phyloP scores from a whole-genome alignment of 1,284 basidiomycete genomes.

The Microbotryum lychnidis-dioicae region DNA sequence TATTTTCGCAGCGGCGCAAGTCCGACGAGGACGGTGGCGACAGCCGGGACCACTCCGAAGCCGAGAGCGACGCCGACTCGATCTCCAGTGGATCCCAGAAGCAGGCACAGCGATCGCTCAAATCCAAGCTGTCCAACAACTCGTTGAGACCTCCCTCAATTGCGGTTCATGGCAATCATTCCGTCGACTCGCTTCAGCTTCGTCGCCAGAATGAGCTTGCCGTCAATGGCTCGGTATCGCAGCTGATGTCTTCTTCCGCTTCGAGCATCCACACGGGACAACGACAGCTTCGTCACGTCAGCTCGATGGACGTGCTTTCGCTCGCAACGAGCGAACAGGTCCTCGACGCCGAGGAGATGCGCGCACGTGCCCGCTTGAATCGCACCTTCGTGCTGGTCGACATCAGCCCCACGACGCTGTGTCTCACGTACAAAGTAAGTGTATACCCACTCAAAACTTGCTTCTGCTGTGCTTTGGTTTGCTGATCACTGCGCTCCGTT shows the following conservation, averaged over 20 bases:
- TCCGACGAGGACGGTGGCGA: slow-evolving; percentile 48
- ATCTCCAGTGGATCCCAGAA: background rate
- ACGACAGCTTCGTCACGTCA: slow-evolving; percentile 13
- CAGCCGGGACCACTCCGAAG: slow-evolving; percentile 32
- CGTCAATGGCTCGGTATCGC: background rate
- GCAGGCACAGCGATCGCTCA: slow-evolving; percentile 8
- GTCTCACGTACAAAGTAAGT: slow-evolving; percentile 45
- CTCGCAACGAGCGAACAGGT: slow-evolving; percentile 25
- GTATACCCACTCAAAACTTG: no score
- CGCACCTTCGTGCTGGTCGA: slow-evolving; percentile 70
- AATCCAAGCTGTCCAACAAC: background rate
- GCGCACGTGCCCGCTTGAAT: slow-evolving; percentile 43
- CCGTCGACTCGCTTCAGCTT: slow-evolving; percentile 19
- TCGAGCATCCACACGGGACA: slow-evolving; percentile 18
- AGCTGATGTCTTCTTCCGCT: slow-evolving; percentile 4
- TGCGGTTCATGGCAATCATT: slow-evolving; percentile 6
- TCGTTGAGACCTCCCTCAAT: background rate
- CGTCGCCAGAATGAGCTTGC: background rate
- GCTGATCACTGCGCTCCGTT: slow-evolving; percentile 43
- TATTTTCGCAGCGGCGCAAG: slow-evolving; percentile 49
- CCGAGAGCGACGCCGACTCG: slow-evolving; percentile 16
- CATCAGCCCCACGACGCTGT: slow-evolving; percentile 56
- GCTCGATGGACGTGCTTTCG: slow-evolving; percentile 17
- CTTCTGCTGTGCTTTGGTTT: background rate
- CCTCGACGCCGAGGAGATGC: slow-evolving; percentile 42